phyloP scores from a whole-genome alignment of 495 filamentous ascomycete species.

The Penicillium atrosanguineum region DNA sequence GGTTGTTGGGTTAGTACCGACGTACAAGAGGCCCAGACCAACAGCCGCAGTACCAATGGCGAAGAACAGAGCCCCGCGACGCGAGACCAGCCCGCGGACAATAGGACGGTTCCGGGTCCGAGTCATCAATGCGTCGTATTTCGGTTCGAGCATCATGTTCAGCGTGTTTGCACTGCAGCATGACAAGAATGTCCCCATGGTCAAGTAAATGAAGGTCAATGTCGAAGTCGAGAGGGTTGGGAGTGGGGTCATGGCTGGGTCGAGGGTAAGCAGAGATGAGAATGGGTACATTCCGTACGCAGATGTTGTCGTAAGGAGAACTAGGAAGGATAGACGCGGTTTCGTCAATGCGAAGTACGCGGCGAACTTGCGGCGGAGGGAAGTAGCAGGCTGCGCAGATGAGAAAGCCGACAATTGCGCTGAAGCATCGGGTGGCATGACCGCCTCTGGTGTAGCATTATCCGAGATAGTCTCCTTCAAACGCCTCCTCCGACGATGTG shows the following conservation, averaged over 20 bases:
- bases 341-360: constrained; percentile 90
- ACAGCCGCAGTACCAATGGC: constrained; percentile 64
- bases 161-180: constrained; percentile 86
- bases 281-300: constrained; percentile 93
- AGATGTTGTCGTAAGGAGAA: constrained; percentile 86
- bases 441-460: constrained; percentile 24
- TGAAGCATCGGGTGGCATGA: constrained; percentile 79
- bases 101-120: constrained; percentile 87
- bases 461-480: constrained; percentile 39
- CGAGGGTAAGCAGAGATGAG: constrained; percentile 48
- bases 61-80: constrained; percentile 75
- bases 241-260: constrained; percentile 64
- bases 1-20: constrained; percentile 91
- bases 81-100: constrained; percentile 75
- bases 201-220: constrained; percentile 89
- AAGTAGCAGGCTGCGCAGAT: constrained; percentile 62
- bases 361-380: constrained; percentile 73
- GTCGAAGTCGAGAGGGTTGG: constrained; percentile 86
- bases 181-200: constrained; percentile 80
- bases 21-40: constrained; percentile 71
- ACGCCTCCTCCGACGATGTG: constrained; percentile 51
- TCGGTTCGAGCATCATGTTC: constrained; percentile 95
- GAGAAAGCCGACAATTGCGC: constrained; percentile 72
- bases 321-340: constrained; percentile 86
- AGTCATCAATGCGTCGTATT: constrained; percentile 87